phyloP scores from a whole-genome alignment of 495 filamentous ascomycete genomes.

The Arthonia radiata region DNA sequence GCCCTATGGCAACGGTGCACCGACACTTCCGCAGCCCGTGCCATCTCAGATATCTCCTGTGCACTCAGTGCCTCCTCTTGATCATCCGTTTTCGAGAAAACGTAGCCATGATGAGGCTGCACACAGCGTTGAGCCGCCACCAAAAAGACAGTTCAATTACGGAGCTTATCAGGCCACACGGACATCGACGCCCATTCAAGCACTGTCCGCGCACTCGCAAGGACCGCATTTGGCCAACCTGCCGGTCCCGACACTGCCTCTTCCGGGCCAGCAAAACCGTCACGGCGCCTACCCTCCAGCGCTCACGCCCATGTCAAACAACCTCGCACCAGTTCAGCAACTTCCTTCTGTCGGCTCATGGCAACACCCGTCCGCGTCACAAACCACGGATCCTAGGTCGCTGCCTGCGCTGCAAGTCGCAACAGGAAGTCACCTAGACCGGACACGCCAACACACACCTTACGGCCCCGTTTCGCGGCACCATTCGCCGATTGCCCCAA shows the following conservation, averaged over 20 bases:
- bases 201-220: constrained; percentile 9
- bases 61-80: constrained; percentile 21
- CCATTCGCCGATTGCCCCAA: neutral
- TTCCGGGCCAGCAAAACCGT: no score
- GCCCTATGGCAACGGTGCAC: constrained; percentile 12
- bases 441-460: constrained; percentile 12
- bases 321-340: constrained; percentile 10
- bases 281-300: no score
- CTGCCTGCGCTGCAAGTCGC: no score
- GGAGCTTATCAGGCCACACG: constrained; percentile 10
- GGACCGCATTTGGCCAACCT: no score
- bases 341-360: constrained; percentile 3
- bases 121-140: constrained; percentile 37
- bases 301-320: no score
- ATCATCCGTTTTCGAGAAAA: constrained; percentile 30
- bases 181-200: constrained; percentile 12
- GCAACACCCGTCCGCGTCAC: constrained; percentile 1
- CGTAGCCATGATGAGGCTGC: constrained; percentile 40
- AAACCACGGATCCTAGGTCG: constrained; percentile 15
- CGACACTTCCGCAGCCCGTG: constrained; percentile 16
- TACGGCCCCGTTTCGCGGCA: constrained; percentile 5
- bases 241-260: constrained; percentile 7
- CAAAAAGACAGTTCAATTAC: constrained; percentile 29
- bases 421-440: constrained; percentile 12
- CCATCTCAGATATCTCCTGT: constrained; percentile 25